Base-by-base conservation (phyloP, 495 filamentous ascomycete species). In the Trichoderma reesei region DNA sequence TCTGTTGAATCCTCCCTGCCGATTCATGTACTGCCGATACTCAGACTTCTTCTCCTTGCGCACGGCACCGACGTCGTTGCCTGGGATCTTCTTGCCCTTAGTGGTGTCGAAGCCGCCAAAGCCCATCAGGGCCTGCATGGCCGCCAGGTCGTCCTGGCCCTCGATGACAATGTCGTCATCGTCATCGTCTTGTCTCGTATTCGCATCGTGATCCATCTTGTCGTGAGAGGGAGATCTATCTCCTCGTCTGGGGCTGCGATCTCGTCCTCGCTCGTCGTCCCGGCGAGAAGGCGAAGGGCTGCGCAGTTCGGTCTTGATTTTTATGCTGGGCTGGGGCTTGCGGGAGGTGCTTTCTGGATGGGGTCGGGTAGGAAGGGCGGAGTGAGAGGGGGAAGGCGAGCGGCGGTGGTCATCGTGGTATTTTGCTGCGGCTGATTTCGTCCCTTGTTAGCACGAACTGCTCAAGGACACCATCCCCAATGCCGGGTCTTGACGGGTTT, bases 11-110 rank as follows among this genome's bases (percentile, higher is more conserved):
- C 94, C 94, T 56, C 93, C 93, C n/a, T 86, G 76, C 63, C 94
- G 88, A 74, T 98, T 98, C 94, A 98, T 98, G 73, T 98, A 98
- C 83, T 98, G 94, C 71, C 94, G 81, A 71, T 97, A 97, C 81
- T 95, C 85, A 6, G 88, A 90, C 82, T 90, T 90, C 86, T 96
- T 98, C 78, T 96, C 93, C 81, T 96, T 97, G 65, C 88, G 78
- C 37, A 96, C 86, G 6, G 80, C 90, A 60, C 88, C 92, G 63
- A 90, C 84, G 69, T 96, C 83, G 71, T 98, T 98, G 7, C 94
- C 94, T 8, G 85, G 81, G 0, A 98, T 86, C 71, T 98, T 97
- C 67, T 89, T 92, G 65, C 89, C 83, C 71, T 98, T 96, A 41
- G 94, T 98, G 18, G 84, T 88, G 59, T 87, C 86, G 73, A 98